Conservation (phyloP, 139 green algal species). For the Raphidocelis subcapitata region DNA sequence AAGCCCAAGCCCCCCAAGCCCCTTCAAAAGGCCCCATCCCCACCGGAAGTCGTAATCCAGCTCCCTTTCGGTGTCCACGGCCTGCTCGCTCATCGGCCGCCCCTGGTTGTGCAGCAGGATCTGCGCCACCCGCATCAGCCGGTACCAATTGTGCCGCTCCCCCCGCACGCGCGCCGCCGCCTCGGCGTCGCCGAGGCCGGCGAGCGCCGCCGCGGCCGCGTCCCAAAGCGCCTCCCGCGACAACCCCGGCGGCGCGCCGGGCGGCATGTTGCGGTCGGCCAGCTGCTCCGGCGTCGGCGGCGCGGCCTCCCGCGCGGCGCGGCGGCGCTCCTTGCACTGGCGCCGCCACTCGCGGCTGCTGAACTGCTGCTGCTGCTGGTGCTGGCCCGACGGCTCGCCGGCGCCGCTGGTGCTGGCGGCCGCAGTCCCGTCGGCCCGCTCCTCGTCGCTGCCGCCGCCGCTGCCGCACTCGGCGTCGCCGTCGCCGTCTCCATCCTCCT, state of each 20-base stretch:
- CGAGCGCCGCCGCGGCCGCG: conserved; percentile 6
- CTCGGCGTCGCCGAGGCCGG: conserved; percentile 9
- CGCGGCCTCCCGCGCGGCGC: not conserved
- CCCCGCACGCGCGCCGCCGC: conserved; percentile 29
- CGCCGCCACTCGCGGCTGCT: not conserved
- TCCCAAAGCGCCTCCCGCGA: conserved; percentile 11
- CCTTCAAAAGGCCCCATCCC: not conserved
- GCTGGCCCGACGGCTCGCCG: not conserved
- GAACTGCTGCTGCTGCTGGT: conserved; percentile 16
- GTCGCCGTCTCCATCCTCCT: too few relatives aligned
- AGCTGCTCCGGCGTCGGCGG: not conserved
- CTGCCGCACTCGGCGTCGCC: not conserved
- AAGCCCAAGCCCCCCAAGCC: too few relatives aligned
- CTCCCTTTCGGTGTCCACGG: conserved; percentile 18
- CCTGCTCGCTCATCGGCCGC: conserved; percentile 28
- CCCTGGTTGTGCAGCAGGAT: conserved; percentile 66
- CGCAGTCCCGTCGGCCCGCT: too few relatives aligned
- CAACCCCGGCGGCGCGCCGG: not conserved
- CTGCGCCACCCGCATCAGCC: conserved; percentile 75
- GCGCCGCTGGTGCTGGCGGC: too few relatives aligned
- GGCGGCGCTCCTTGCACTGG: not conserved
- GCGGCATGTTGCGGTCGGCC: too few relatives aligned
- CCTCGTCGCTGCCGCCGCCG: not conserved
- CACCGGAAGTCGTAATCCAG: conserved; percentile 69
- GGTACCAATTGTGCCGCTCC: conserved; percentile 92